These are phyloP conservation scores for Pleurotus tuoliensis DNA, from an alignment of 768 basidiomycete species.

Conservation along the genomic window DNA sequence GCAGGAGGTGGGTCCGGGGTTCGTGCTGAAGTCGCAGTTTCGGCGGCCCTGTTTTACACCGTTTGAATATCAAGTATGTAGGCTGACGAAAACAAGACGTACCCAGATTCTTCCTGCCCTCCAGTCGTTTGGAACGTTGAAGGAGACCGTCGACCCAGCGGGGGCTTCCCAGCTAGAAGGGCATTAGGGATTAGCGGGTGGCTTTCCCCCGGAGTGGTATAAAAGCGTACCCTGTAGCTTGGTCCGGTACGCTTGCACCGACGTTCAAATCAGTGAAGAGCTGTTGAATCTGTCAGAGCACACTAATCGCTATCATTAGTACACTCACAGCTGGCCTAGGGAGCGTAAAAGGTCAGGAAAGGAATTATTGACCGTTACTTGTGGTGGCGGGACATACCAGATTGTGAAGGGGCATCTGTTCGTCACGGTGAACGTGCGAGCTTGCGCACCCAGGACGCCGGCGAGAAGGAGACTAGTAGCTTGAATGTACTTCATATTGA, in stretches of 20 bases:
- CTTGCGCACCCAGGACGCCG: constrained; percentile 33
- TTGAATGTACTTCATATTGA: neutral
- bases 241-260: constrained; percentile 7
- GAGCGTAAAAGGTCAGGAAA: constrained; percentile 21
- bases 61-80: neutral
- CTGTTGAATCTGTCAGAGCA: neutral
- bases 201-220: neutral
- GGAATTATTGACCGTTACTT: neutral
- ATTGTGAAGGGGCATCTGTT: constrained; percentile 45
- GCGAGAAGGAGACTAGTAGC: constrained; percentile 23
- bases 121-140: constrained; percentile 47
- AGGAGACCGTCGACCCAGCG: constrained; percentile 22
- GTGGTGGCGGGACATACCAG: constrained; percentile 22
- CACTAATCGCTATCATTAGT: neutral
- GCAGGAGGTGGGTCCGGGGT: constrained; percentile 57
- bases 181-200: neutral
- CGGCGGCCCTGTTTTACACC: constrained; percentile 47
- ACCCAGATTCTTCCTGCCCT: constrained; percentile 48
- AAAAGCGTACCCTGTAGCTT: constrained; percentile 14
- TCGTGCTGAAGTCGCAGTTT: constrained; percentile 55
- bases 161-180: constrained; percentile 10
- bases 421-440: constrained; percentile 33
- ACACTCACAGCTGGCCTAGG: constrained; percentile 22
- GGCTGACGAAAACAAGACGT: neutral
- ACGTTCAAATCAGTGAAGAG: constrained; percentile 11